Conservation (phyloP, 441 rosid genomes). For the Gossypium gossypioides region DNA sequence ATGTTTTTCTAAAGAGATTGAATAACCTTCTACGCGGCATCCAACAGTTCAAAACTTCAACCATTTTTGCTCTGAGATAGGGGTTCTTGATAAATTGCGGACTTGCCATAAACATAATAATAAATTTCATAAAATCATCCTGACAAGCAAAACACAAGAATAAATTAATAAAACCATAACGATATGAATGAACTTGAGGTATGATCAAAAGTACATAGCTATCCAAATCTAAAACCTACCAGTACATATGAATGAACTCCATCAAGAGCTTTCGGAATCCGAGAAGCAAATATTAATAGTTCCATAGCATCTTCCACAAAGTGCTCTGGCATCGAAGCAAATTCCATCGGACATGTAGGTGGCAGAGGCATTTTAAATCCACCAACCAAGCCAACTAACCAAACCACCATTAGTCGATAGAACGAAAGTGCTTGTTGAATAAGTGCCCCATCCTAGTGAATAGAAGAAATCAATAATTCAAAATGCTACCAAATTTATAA, state of each 20-base stretch:
- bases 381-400: slow-evolving; percentile 86
- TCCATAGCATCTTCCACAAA: slow-evolving; percentile 98
- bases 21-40: slow-evolving; percentile 85
- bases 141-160: slow-evolving; percentile 28
- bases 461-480: background rate
- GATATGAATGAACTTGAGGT: background rate
- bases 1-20: background rate
- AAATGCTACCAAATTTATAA: background rate
- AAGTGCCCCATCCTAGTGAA: slow-evolving; percentile 59
- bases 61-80: slow-evolving; percentile 97
- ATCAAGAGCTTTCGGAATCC: slow-evolving; percentile 83
- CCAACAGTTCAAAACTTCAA: slow-evolving; percentile 96
- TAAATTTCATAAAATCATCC: slow-evolving; percentile 98
- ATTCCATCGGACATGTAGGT: slow-evolving; percentile 71
- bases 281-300: slow-evolving; percentile 79
- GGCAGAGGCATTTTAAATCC: slow-evolving; percentile 97
- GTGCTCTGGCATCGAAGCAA: slow-evolving; percentile 98
- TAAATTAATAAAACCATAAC: background rate
- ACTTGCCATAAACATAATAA: slow-evolving; percentile 96
- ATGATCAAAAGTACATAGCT: background rate
- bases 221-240: slow-evolving; percentile 38
- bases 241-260: slow-evolving; percentile 35
- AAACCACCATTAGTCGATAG: slow-evolving; percentile 78
- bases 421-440: slow-evolving; percentile 78
- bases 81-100: slow-evolving; percentile 81